Percentiles rank a stretch among this genome's conserved stretches.
Evolutionary conservation across 805 yeast species (phyloP).

Genomic region (Ogataea ganodermae): DNA sequence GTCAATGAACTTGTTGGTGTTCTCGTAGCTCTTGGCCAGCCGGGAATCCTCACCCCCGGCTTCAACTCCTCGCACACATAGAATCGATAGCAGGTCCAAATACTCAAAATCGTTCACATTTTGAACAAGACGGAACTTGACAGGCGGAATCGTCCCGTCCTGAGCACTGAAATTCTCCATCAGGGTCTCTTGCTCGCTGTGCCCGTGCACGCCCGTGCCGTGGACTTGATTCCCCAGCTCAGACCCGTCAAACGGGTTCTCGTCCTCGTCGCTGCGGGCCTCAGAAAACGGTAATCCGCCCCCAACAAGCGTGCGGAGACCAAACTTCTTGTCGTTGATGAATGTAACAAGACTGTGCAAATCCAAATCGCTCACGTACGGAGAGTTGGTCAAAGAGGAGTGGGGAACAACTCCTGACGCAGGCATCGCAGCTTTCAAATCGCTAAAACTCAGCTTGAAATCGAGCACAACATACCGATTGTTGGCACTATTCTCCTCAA

Average conservation of each 20-base stretch:
- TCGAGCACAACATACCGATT: conserved; percentile 66
- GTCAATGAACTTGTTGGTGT: conserved; percentile 36
- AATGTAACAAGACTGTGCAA: conserved; percentile 62
- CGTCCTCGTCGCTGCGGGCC: conserved; percentile 18
- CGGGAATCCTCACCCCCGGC: conserved; percentile 15
- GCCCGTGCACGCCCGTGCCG: conserved; percentile 28
- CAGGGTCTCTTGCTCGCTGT: not conserved
- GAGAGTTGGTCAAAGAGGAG: conserved; percentile 51
- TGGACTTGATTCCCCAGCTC: conserved; percentile 31
- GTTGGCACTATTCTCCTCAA: conserved; percentile 10
- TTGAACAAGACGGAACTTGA: conserved; percentile 47
- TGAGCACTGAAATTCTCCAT: conserved; percentile 10
- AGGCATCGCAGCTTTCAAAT: conserved; percentile 59
- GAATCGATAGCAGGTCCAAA: conserved; percentile 32
- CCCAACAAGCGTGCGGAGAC: conserved; percentile 21
- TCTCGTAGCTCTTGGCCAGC: conserved; percentile 21
- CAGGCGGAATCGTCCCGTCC: conserved; percentile 33
- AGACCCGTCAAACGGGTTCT: conserved; percentile 32
- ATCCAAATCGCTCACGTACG: conserved; percentile 60
- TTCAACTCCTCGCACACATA: conserved; percentile 21
- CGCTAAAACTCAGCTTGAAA: conserved; percentile 62
- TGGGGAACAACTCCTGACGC: conserved; percentile 43
- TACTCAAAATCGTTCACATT: conserved; percentile 46
- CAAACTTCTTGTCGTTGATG: conserved; percentile 50
- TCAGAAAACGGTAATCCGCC: conserved; percentile 1